Conservation (phyloP, 2,329 filamentous ascomycete genomes). For the Diplodia intermedia region DNA sequence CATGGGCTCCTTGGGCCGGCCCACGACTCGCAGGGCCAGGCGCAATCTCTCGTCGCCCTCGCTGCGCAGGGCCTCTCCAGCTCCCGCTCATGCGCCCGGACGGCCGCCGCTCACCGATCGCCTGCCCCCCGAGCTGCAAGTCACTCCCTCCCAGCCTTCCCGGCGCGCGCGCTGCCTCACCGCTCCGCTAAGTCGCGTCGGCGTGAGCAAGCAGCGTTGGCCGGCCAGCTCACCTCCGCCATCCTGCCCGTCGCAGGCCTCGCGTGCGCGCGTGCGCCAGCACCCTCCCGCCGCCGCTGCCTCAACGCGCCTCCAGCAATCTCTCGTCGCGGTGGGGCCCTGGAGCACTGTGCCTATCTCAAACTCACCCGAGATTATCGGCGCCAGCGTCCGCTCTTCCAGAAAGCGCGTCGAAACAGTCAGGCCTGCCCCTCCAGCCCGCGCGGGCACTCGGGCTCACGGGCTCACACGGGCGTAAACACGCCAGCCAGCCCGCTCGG, state of each 20-base stretch:
- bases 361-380: conserved; percentile 40
- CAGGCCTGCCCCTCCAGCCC: conserved; percentile 28
- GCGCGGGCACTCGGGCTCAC: conserved; percentile 11
- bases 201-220: conserved; percentile 30
- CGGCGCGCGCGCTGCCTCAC: conserved; percentile 23
- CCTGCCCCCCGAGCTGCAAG: conserved; percentile 22
- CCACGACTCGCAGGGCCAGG: conserved; percentile 22
- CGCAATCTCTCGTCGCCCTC: conserved; percentile 25
- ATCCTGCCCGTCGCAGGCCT: neutral
- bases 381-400: conserved; percentile 30
- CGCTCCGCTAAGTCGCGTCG: conserved; percentile 28
- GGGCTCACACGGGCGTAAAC: conserved; percentile 21
- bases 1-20: conserved; percentile 11
- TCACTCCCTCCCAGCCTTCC: conserved; percentile 24
- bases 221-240: conserved; percentile 31
- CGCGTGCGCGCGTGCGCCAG: conserved; percentile 12
- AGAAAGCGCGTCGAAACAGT: conserved; percentile 32
- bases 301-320: conserved; percentile 21
- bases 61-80: conserved; percentile 24
- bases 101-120: conserved; percentile 14
- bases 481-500: conserved; percentile 28
- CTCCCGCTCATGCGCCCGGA: neutral
- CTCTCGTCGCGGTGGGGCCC: conserved; percentile 31
- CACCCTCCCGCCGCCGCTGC: conserved; percentile 15
- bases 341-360: conserved; percentile 38